Evolutionary conservation across 2,329 filamentous ascomycete species (phyloP).

Genomic region (Blastomyces emzantsi): DNA sequence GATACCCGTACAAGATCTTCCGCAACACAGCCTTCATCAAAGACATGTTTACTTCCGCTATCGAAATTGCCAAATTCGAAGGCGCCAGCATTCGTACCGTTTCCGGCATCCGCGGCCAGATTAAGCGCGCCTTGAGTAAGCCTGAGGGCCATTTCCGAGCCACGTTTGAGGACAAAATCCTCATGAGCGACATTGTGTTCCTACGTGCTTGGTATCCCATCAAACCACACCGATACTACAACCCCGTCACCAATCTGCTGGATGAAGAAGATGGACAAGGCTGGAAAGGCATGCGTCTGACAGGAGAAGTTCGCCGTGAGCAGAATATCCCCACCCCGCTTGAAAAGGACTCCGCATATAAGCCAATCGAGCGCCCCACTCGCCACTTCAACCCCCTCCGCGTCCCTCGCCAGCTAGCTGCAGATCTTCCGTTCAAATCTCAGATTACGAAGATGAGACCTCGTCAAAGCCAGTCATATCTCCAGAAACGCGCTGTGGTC

Average conservation of each 20-base stretch:
- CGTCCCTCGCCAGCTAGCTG: conserved; percentile 49
- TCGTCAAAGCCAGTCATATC: conserved; percentile 73
- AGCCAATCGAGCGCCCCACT: conserved; percentile 48
- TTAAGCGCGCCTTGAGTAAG: conserved; percentile 88
- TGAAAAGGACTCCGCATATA: conserved; percentile 78
- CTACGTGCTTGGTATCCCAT: conserved; percentile 94
- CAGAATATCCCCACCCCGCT: conserved; percentile 67
- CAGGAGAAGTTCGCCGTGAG: conserved; percentile 77
- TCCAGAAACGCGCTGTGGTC: conserved; percentile 93
- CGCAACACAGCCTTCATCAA: conserved; percentile 99
- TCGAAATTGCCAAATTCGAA: conserved; percentile 98
- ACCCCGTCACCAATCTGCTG: conserved; percentile 86
- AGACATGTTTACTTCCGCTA: conserved; percentile 88
- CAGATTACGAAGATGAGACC: conserved; percentile 77
- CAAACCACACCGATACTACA: conserved; percentile 93
- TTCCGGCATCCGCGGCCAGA: conserved; percentile 88
- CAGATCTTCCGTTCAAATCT: conserved; percentile 81
- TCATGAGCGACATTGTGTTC: conserved; percentile 95
- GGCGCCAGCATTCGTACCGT: conserved; percentile 93
- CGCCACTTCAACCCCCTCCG: conserved; percentile 65
- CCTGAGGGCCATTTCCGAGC: conserved; percentile 94
- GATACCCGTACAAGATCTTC: conserved; percentile 93
- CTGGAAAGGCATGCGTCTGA: conserved; percentile 90
- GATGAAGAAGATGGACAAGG: conserved; percentile 40
- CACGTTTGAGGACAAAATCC: conserved; percentile 96